Conservation (phyloP, 2,329 filamentous ascomycete species). For the Chaetomium sp. region DNA sequence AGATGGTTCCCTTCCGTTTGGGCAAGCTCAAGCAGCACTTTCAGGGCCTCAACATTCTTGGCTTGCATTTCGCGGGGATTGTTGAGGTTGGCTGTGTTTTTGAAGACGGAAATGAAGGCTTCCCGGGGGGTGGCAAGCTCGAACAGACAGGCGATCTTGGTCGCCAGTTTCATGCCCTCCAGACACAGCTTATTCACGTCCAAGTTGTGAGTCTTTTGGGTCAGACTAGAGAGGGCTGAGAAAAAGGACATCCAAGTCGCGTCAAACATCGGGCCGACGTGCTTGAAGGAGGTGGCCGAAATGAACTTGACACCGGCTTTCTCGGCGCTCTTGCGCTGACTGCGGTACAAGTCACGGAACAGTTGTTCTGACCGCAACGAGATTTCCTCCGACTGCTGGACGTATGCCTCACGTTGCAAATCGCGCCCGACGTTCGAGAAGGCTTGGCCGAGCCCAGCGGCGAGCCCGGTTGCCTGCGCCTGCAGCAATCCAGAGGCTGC, state of each 20-base stretch:
- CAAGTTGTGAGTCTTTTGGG: slow-evolving; percentile 89
- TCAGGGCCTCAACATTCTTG: slow-evolving; percentile 94
- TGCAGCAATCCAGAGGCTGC: slow-evolving; percentile 70
- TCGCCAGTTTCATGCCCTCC: slow-evolving; percentile 92
- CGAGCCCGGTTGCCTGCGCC: slow-evolving; percentile 67
- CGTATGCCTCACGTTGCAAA: slow-evolving; percentile 86
- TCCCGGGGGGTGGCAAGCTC: slow-evolving; percentile 90
- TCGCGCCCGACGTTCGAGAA: slow-evolving; percentile 91
- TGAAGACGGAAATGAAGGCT: slow-evolving; percentile 89
- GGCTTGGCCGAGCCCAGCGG: slow-evolving; percentile 82
- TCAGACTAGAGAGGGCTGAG: slow-evolving; percentile 88
- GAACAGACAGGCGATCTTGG: slow-evolving; percentile 90
- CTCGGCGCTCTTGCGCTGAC: slow-evolving; percentile 78
- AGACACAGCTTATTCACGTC: slow-evolving; percentile 91
- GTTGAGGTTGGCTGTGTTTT: slow-evolving; percentile 93
- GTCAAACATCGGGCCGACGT: slow-evolving; percentile 98
- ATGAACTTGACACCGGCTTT: slow-evolving; percentile 77
- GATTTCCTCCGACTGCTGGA: slow-evolving; percentile 95
- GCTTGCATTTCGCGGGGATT: slow-evolving; percentile 93
- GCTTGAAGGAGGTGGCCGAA: slow-evolving; percentile 87
- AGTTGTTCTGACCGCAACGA: slow-evolving; percentile 72
- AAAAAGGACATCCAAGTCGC: slow-evolving; percentile 99
- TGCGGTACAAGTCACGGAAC: slow-evolving; percentile 90
- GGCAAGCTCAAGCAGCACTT: slow-evolving; percentile 87
- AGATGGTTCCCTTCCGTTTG: slow-evolving; percentile 90